phyloP scores from a whole-genome alignment of 108 stramenopile species.

The Parietichytrium sp. region DNA sequence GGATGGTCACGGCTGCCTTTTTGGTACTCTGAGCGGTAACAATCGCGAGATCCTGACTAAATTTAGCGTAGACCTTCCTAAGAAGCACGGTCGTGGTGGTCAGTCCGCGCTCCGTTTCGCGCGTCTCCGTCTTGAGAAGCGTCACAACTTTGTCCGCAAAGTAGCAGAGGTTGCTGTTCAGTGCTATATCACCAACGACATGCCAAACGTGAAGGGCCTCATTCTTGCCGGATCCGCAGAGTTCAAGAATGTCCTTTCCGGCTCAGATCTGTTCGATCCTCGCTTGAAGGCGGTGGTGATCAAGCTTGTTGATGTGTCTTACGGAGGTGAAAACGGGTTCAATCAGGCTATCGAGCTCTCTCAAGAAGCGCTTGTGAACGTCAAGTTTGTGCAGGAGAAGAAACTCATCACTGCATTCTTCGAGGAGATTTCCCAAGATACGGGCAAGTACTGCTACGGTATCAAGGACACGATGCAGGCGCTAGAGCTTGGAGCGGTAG shows the following conservation, averaged over 20 bases:
- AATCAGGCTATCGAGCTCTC: slow-evolving; percentile 96
- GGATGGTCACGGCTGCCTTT: slow-evolving; percentile 97
- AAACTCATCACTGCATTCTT: slow-evolving; percentile 91
- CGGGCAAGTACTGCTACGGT: slow-evolving; percentile 98
- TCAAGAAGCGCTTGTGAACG: slow-evolving; percentile 87
- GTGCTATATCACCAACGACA: slow-evolving; percentile 91
- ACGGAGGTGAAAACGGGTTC: slow-evolving; percentile 97
- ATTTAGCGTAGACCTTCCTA: slow-evolving; percentile 96
- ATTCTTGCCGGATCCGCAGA: slow-evolving; percentile 96
- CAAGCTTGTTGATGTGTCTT: slow-evolving; percentile 95
- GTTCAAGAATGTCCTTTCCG: slow-evolving; percentile 92
- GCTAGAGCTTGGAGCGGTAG: slow-evolving; percentile 92
- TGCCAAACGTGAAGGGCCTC: slow-evolving; percentile 91
- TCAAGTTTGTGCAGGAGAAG: slow-evolving; percentile 99
- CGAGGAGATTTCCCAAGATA: slow-evolving; percentile 97
- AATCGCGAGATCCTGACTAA: slow-evolving; percentile 91
- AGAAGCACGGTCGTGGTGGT: slow-evolving; percentile 96
- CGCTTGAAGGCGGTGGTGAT: slow-evolving; percentile 87
- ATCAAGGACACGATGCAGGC: slow-evolving; percentile 95
- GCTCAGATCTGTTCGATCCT: slow-evolving; percentile 90
- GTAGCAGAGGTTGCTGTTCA: slow-evolving; percentile 94
- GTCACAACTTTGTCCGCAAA: slow-evolving; percentile 98
- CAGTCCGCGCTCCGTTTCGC: slow-evolving; percentile 99
- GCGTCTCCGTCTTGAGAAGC: slow-evolving; percentile 94
- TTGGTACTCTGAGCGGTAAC: slow-evolving; percentile 89